Evolutionary conservation across 2,329 filamentous ascomycete genomes (phyloP), one percentile per base, ranked within the genome.

Genomic region (Hymenoscyphus albidus): DNA sequence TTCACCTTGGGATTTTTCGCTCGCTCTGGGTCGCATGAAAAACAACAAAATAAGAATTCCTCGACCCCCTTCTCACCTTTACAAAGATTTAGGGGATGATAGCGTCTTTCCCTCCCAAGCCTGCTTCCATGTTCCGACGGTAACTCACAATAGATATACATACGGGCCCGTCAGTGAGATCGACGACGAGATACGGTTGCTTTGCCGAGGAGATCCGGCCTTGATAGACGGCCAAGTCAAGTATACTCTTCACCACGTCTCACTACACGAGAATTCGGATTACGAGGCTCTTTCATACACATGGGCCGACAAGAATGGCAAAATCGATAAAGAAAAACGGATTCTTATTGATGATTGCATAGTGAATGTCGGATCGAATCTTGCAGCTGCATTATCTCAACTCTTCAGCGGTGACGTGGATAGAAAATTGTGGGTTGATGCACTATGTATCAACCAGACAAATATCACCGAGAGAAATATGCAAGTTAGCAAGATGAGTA

Each of bases 391-490:
- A 16, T 16, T 48, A 16, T 48, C n/a, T 10, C 42, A 48, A 48
- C 42, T 48, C 2, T 48, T 48, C 42, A 48, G 42, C 18, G n/a
- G 42, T 22, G 16, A 10, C 18, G 42, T 7, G n/a, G n/a, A 48
- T 48, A 48, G 42, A 48, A 48, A 6, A 18, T 10, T 48, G n/a
- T 48, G 5, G 42, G 18, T 22, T 10, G n/a, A 48, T 58, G 55
- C 31, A 10, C 31, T 35, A 14, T 58, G 13, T 57, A 57, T 57
- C 55, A 57, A 57, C 35, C 18, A 63, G 42, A 62, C 67, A 71
- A 35, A 57, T 5, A 14, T n/a, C 10, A 3, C 27, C 31, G 55
- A 57, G 55, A 32, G 55, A 5, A 57, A 57, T 13, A n/a, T n/a
- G 12, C 27, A 57, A 27, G 55, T 57, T 14, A n/a, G 16, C 14